Percentiles rank a stretch among this genome's conserved stretches.
Conservation (phyloP, 176 grass and related monocot genomes). For the Thinopyrum elongatum region DNA sequence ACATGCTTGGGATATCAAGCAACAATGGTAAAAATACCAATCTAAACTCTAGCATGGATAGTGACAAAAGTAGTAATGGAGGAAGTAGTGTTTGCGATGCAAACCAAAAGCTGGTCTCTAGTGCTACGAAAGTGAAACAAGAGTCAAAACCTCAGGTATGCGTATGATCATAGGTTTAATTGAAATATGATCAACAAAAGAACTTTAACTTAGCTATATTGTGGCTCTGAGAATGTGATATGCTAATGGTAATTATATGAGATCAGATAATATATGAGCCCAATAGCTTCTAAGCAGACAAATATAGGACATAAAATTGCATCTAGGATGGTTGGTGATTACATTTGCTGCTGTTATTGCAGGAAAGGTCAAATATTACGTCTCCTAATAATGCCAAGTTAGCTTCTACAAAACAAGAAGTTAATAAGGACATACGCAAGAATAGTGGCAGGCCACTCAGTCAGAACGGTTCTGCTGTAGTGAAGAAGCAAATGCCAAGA, state of each 20-base stretch:
- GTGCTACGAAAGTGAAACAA: constrained; percentile 48
- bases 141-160: constrained; percentile 80
- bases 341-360: constrained; percentile 53
- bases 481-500: constrained; percentile 43
- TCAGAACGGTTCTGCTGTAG: constrained; percentile 26
- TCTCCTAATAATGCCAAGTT: constrained; percentile 51
- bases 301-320: neutral
- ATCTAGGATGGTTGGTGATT: constrained; percentile 28
- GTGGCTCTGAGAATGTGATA: neutral
- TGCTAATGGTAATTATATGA: neutral
- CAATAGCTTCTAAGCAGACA: neutral
- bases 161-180: constrained; percentile 13
- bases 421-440: constrained; percentile 35
- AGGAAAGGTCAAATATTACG: constrained; percentile 52
- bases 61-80: constrained; percentile 57
- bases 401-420: constrained; percentile 56
- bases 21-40: constrained; percentile 51
- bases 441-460: constrained; percentile 30
- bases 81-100: constrained; percentile 38
- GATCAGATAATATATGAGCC: neutral
- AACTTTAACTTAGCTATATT: neutral
- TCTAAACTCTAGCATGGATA: constrained; percentile 55
- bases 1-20: constrained; percentile 86
- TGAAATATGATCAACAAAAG: neutral
- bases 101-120: constrained; percentile 42